Evolutionary conservation across 2,329 filamentous ascomycete genomes (phyloP), one percentile per base, ranked within the genome.

Genomic region (Dactylellina drechsleri): DNA sequence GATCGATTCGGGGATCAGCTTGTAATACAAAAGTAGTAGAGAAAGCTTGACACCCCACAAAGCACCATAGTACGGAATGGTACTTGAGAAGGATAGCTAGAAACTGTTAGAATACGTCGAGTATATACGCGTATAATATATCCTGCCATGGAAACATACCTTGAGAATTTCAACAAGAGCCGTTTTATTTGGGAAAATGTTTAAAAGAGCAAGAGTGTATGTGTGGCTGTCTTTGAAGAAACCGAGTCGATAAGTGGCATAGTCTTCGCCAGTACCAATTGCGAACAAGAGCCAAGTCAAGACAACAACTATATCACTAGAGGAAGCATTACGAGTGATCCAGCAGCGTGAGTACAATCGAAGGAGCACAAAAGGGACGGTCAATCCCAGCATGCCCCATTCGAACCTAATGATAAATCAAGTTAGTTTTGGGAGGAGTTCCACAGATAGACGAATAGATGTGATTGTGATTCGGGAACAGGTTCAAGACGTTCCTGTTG

Each of bases 311-410:
- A 75, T 75, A 50, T 75, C 71, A 47, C 71, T 75, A 18, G 71
- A 56, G 16, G 71, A 75, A 23, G 71, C 62, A 18, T 75, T 75
- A 31, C 71, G 62, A 60, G 71, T 75, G 53, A 75, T 68, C 71
- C 71, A 75, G 71, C 71, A 75, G 53, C 71, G 71, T 43, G 71
- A 75, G 43, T 75, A 75, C 52, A 75, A 49, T 52, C 71, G 71
- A 75, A 75, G 71, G 58, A 75, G 71, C 64, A 75, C 71, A 68
- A 75, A 75, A 58, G 71, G 71, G 61, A 75, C 53, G 58, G 71
- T 75, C 52, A 75, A 52, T 60, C 71, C 71, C 64, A 75, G 65
- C 71, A 75, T 68, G 43, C 57, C 71, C 71, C 71, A 75, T 60
- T 75, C 71, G 52, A 75, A 66, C 50, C 71, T 75, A 60, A 23